phyloP scores from a whole-genome alignment of 75 land plant genomes.

The Cryptomeria japonica region DNA sequence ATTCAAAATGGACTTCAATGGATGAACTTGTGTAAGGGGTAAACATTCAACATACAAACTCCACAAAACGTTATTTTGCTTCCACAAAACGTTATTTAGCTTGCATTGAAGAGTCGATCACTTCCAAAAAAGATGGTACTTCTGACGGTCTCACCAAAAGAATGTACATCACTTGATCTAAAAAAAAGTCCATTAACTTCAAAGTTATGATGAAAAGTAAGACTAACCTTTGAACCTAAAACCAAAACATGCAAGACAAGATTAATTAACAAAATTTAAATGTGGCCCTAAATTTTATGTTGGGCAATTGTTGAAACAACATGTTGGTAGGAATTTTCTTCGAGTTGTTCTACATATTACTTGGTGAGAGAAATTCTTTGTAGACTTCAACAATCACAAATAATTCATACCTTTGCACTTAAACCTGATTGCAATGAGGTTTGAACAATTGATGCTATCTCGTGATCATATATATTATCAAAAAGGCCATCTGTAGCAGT shows the following conservation, averaged over 20 bases:
- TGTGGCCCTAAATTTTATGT: not conserved
- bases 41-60: not conserved
- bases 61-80: not conserved
- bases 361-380: not conserved
- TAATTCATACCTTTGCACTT: constrained; percentile 49
- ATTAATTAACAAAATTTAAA: not conserved
- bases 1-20: not conserved
- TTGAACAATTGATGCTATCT: constrained; percentile 54
- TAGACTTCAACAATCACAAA: not conserved
- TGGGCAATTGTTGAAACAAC: not conserved
- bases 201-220: not conserved
- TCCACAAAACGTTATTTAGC: not conserved
- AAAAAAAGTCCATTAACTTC: not conserved
- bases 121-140: not conserved
- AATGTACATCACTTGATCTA: not conserved
- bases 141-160: not conserved
- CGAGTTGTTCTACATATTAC: not conserved
- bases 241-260: not conserved
- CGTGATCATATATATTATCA: constrained; percentile 85
- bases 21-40: not conserved
- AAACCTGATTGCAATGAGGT: constrained; percentile 40
- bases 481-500: constrained; percentile 85
- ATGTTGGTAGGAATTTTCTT: not conserved
- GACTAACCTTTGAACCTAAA: not conserved
- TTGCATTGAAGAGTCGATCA: not conserved